These are phyloP conservation scores for Cocos nucifera DNA, from an alignment of 176 grass and related monocot genomes.

Conservation along the genomic window DNA sequence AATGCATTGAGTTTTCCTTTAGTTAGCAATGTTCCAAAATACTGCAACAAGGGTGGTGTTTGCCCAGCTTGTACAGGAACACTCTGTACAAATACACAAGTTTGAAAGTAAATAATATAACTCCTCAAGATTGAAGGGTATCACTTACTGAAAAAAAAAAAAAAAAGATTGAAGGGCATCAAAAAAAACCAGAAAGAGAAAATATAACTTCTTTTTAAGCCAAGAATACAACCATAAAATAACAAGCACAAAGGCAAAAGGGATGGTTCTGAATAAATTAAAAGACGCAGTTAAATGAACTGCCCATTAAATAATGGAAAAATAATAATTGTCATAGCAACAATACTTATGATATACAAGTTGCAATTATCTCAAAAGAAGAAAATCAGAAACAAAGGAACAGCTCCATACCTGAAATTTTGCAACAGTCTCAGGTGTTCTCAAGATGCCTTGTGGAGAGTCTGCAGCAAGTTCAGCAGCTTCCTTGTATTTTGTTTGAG, in stretches of 20 bases:
- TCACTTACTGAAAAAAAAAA: too few species aligned
- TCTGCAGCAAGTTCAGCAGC: constrained; percentile 95
- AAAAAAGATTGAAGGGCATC: too few species aligned
- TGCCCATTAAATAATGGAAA: not conserved
- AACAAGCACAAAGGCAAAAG: too few species aligned
- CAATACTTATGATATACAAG: not conserved
- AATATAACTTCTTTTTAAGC: too few species aligned
- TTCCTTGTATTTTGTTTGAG: constrained; percentile 97
- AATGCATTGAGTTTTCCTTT: constrained; percentile 92
- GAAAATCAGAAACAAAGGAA: not conserved
- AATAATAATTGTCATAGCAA: not conserved
- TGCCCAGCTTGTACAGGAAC: constrained; percentile 17
- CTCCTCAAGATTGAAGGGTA: too few species aligned
- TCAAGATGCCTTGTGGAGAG: constrained; percentile 77
- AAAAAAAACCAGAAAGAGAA: too few species aligned
- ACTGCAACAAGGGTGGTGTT: constrained; percentile 20
- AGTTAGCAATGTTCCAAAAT: constrained; percentile 79
- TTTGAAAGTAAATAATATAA: not conserved
- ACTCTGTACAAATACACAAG: constrained; percentile 1
- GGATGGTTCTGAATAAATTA: too few species aligned
- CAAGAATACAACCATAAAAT: too few species aligned
- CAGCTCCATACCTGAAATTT: constrained; percentile 68
- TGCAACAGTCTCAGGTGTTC: constrained; percentile 86
- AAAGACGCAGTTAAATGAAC: too few species aligned
- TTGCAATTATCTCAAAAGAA: not conserved